These are phyloP conservation scores for Gonium pectorale DNA, from an alignment of 139 green algal genomes.

Conservation along the genomic window DNA sequence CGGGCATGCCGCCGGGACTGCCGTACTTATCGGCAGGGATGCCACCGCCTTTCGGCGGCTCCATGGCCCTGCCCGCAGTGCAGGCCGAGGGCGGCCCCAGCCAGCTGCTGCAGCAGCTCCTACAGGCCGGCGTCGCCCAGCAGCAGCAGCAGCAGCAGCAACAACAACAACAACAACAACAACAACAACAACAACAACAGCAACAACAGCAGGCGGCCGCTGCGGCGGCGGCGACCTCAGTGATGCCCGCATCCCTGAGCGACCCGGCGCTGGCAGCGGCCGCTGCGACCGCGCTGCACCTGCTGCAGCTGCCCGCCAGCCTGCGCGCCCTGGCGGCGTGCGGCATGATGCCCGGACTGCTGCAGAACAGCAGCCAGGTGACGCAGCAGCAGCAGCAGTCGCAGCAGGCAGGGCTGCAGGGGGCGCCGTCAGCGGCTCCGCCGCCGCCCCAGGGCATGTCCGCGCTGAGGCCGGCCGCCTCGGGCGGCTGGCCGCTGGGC, in stretches of 20 bases:
- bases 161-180: neutral
- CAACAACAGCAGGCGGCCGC: neutral
- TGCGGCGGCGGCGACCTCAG: too few species aligned
- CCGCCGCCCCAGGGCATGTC: too few species aligned
- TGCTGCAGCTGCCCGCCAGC: constrained; percentile 46
- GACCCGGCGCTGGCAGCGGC: constrained; percentile 22
- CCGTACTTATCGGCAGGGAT: too few species aligned
- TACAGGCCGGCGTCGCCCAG: too few species aligned
- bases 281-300: constrained; percentile 11
- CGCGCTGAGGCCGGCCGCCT: too few species aligned
- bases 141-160: constrained; percentile 1
- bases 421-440: too few species aligned
- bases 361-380: neutral
- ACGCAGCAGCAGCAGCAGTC: neutral
- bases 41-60: too few species aligned
- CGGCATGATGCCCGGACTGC: constrained; percentile 5
- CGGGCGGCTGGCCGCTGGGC: too few species aligned
- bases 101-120: constrained; percentile 14
- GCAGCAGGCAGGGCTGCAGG: too few species aligned
- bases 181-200: constrained; percentile 27
- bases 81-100: too few species aligned
- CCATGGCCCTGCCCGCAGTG: too few species aligned
- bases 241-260: neutral
- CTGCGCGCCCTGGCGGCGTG: constrained; percentile 23
- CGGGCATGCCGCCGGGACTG: neutral